Conservation (phyloP, 108 stramenopile genomes). For the Cyclostephanos tholiformis region DNA sequence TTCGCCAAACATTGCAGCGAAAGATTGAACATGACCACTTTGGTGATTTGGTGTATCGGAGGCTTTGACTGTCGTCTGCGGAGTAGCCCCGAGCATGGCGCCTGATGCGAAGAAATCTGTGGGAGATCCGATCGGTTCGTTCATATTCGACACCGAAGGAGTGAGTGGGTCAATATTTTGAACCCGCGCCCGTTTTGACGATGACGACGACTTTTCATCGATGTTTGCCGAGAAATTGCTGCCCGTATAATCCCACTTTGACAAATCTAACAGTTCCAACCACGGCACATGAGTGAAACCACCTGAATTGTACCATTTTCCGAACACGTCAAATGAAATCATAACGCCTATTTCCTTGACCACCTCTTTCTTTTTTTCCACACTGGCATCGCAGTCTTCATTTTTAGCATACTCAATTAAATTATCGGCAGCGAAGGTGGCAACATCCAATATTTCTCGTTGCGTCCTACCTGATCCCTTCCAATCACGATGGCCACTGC, state of each 20-base stretch:
- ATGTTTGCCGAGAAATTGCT: not conserved
- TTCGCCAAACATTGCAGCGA: constrained; percentile 51
- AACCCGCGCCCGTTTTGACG: constrained; percentile 30
- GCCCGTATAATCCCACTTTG: constrained; percentile 68
- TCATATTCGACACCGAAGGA: constrained; percentile 12
- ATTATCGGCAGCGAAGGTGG: constrained; percentile 70
- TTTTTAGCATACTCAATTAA: constrained; percentile 57
- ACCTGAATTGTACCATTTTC: constrained; percentile 81
- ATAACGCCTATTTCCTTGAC: constrained; percentile 7
- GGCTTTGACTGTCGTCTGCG: constrained; percentile 16
- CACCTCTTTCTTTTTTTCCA: not conserved
- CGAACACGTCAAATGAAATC: constrained; percentile 68
- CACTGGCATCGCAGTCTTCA: not conserved
- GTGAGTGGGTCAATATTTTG: constrained; percentile 19
- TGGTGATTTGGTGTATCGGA: constrained; percentile 7
- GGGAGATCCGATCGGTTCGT: constrained; percentile 46
- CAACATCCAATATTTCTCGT: constrained; percentile 75
- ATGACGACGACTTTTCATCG: constrained; percentile 7
- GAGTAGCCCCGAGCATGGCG: constrained; percentile 29
- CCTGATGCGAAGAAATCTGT: constrained; percentile 37
- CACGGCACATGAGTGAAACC: constrained; percentile 82
- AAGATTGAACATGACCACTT: constrained; percentile 27
- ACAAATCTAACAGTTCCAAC: constrained; percentile 82
- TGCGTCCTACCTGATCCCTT: constrained; percentile 49
- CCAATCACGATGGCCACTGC: constrained; percentile 46